Evolutionary conservation across 2,329 filamentous ascomycete genomes (phyloP), one percentile per base, ranked within the genome.

Genomic region (Penicillium sp.): DNA sequence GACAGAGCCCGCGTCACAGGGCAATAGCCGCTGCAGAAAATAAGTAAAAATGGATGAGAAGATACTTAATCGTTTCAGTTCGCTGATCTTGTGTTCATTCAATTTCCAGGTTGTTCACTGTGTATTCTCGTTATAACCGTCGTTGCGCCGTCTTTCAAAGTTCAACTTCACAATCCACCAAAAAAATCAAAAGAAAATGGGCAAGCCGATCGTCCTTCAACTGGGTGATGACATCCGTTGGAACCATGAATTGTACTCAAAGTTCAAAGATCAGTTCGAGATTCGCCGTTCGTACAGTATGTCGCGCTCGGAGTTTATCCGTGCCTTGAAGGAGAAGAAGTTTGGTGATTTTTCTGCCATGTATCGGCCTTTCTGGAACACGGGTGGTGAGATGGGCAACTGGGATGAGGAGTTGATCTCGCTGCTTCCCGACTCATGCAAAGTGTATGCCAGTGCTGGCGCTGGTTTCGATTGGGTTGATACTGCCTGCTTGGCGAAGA

Each of bases 381-480:
- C 86, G 0, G 87, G 87, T 1, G 85, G 85, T 4, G 87, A 89
- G 67, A 89, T 89, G 86, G 86, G 85, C 0, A 82, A 83, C 24
- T 89, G 86, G 86, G 84, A 89, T 67, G 68, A 73, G 12, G 86
- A 89, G 63, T 69, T 89, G 22, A 84, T 89, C 55, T 76, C 79
- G 0, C 70, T 86, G 9, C 70, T 89, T 4, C 86, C 86, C 0
- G 54, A 72, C 1, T 84, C 82, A 0, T 82, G 85, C 63, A 83
- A 81, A 64, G 82, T 89, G 17, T 88, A 84, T 73, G 84, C 86
- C 17, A 84, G 82, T 17, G 86, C 87, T 1, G 86, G 86, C 2
- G 86, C 86, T 15, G 86, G 87, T 2, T 89, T 86, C 73, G 86
- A 89, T 72, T 88, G 86, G 85, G 85, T 84, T 5, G 83, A 89